Evolutionary conservation across 2,329 filamentous ascomycete genomes (phyloP).

Genomic region (Xylaria sp.): DNA sequence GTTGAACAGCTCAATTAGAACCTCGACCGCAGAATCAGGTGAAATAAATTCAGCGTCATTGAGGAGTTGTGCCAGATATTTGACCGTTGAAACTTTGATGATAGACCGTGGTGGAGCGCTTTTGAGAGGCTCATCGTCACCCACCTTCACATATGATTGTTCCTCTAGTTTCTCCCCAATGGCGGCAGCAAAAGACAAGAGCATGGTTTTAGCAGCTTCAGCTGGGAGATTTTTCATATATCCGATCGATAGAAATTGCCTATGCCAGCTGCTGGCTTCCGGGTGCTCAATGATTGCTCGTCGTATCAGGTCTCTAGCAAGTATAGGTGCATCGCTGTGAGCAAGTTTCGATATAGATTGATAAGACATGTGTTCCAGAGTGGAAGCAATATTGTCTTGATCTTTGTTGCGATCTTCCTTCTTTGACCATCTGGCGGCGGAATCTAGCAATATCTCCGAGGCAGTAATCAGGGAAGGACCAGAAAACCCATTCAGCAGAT

Average conservation of each 20-base stretch:
- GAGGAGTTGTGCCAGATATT: slow-evolving; percentile 34
- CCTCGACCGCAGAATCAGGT: slow-evolving; percentile 25
- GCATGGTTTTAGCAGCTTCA: slow-evolving; percentile 27
- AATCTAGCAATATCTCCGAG: slow-evolving; percentile 25
- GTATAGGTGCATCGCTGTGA: slow-evolving; percentile 18
- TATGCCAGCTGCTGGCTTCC: slow-evolving; percentile 33
- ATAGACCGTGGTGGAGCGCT: slow-evolving; percentile 28
- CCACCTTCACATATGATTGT: slow-evolving; percentile 32
- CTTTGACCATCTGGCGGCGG: slow-evolving; percentile 12
- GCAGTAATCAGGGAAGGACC: slow-evolving; percentile 27
- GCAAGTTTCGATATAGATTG: slow-evolving; percentile 18
- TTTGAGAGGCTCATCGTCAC: slow-evolving; percentile 23
- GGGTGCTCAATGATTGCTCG: slow-evolving; percentile 31
- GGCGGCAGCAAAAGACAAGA: slow-evolving; percentile 32
- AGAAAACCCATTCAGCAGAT: slow-evolving; percentile 14
- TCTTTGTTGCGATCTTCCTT: slow-evolving; percentile 20
- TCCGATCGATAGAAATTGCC: slow-evolving; percentile 27
- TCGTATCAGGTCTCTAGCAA: slow-evolving; percentile 22
- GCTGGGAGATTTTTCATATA: slow-evolving; percentile 32
- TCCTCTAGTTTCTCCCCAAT: slow-evolving; percentile 33
- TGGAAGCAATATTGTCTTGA: slow-evolving; percentile 5
- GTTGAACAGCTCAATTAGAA: slow-evolving; percentile 32
- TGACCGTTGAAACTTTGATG: slow-evolving; percentile 32
- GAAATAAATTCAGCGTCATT: slow-evolving; percentile 31
- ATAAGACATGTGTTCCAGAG: slow-evolving; percentile 19